Evolutionary conservation across 306 rosid genomes (phyloP).

Genomic region (Casuarina glauca): DNA sequence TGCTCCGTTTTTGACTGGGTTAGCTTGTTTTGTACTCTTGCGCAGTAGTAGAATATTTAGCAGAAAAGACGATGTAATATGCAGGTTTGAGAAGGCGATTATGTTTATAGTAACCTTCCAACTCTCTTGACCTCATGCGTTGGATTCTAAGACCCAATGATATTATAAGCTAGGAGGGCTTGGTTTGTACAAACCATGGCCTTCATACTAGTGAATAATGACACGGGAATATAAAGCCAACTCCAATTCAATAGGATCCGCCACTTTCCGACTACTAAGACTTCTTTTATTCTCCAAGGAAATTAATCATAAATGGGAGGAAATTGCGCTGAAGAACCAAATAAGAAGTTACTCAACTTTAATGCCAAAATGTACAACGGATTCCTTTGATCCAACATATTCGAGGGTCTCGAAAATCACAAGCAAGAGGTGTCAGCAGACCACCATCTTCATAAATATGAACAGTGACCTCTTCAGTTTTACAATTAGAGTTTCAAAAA

Average conservation of each 20-base stretch:
- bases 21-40: neutral
- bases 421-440: slow-evolving; percentile 18
- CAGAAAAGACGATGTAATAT: neutral
- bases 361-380: neutral
- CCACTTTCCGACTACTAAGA: neutral
- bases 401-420: neutral
- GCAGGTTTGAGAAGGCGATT: too few species aligned
- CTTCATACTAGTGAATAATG: too few species aligned
- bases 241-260: too few species aligned
- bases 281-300: neutral
- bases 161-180: too few species aligned
- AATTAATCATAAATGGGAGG: neutral
- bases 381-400: neutral
- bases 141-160: too few species aligned
- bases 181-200: too few species aligned
- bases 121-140: too few species aligned
- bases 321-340: neutral
- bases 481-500: slow-evolving; percentile 3
- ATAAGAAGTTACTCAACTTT: neutral
- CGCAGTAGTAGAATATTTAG: neutral
- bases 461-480: neutral
- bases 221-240: too few species aligned
- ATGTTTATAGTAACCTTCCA: too few species aligned
- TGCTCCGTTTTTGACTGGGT: neutral
- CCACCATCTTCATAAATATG: neutral